Conservation (phyloP, 257 asterid genomes). For the Solanum clarkiae region DNA sequence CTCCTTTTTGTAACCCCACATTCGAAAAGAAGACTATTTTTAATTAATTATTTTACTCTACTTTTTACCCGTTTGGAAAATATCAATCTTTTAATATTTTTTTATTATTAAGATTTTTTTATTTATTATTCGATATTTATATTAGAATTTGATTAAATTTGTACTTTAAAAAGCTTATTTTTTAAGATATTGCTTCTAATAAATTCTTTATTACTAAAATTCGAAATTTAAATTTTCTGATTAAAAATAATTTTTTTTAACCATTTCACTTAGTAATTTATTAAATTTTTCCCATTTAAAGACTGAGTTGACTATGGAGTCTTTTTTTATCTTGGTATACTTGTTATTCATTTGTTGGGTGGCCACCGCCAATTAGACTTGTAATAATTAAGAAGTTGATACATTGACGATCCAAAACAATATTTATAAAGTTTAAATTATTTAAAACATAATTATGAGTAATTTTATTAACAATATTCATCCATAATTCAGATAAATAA, state of each 20-base stretch:
- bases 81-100: neutral
- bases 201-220: too few relatives aligned
- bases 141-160: too few relatives aligned
- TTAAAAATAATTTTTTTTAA: too few relatives aligned
- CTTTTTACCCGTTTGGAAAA: neutral
- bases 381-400: neutral
- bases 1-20: neutral
- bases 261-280: neutral
- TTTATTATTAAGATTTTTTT: too few relatives aligned
- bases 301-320: neutral
- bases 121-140: too few relatives aligned
- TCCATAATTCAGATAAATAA: too few relatives aligned
- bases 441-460: neutral
- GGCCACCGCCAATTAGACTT: neutral
- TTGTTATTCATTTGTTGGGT: neutral
- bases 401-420: neutral
- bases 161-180: too few relatives aligned
- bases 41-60: neutral
- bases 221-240: too few relatives aligned
- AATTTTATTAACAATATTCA: too few relatives aligned
- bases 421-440: neutral
- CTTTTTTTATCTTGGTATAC: neutral
- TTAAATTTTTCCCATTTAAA: neutral
- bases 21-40: neutral
- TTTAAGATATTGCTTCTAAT: accelerated